Evolutionary conservation across 495 filamentous ascomycete genomes (phyloP).

Genomic region (Hypomontagnella submonticulosa): DNA sequence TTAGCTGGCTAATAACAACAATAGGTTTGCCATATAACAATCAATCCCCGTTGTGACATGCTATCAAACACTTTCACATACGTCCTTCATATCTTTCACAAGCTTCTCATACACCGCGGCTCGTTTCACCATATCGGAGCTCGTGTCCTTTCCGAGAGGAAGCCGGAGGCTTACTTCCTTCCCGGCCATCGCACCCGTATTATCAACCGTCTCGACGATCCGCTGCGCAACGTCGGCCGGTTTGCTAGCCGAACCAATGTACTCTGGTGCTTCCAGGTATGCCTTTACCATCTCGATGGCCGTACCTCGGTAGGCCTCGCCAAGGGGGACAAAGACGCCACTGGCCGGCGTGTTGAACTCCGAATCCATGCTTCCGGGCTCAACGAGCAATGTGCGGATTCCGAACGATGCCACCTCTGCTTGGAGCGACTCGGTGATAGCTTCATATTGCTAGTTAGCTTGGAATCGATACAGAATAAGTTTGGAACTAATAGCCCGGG

Average conservation of each 20-base stretch:
- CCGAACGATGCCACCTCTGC: slow-evolving; percentile 50
- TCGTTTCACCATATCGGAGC: slow-evolving; percentile 22
- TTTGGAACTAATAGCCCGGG: background rate
- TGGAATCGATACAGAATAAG: background rate
- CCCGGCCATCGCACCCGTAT: slow-evolving; percentile 28
- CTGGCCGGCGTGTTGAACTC: slow-evolving; percentile 17
- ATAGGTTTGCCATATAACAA: background rate
- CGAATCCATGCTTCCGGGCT: slow-evolving; percentile 49
- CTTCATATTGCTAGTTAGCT: slow-evolving; percentile 20
- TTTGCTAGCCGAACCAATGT: slow-evolving; percentile 5
- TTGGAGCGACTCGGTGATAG: slow-evolving; percentile 46
- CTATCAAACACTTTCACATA: slow-evolving; percentile 36
- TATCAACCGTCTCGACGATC: slow-evolving; percentile 50
- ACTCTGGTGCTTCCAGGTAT: background rate
- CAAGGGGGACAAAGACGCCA: slow-evolving; percentile 2
- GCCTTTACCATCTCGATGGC: slow-evolving; percentile 13
- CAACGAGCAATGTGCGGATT: slow-evolving; percentile 51
- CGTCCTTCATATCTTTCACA: slow-evolving; percentile 23
- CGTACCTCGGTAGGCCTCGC: slow-evolving; percentile 32
- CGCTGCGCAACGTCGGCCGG: slow-evolving; percentile 51
- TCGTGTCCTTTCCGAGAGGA: slow-evolving; percentile 36
- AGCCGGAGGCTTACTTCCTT: slow-evolving; percentile 27
- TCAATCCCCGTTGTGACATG: background rate
- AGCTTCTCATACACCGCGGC: slow-evolving; percentile 18
- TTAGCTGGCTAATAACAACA: background rate